Evolutionary conservation across 2,329 filamentous ascomycete genomes (phyloP).

Genomic region (Sphaerulina vaccinii): DNA sequence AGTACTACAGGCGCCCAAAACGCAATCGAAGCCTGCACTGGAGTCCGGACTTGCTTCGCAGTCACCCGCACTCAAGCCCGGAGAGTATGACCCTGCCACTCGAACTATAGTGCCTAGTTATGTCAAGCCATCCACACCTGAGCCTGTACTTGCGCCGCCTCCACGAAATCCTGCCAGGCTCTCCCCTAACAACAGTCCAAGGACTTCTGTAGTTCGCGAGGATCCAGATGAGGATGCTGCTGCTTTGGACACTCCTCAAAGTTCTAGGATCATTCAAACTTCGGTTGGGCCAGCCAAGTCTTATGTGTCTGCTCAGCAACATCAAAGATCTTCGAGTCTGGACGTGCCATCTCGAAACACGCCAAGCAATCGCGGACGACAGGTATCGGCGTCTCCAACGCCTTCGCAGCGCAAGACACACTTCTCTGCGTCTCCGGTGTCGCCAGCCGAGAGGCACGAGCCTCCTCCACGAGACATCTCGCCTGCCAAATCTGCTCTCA

Average conservation of each 20-base stretch:
- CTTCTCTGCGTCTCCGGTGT: constrained; percentile 61
- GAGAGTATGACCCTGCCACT: no score
- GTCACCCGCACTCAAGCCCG: no score
- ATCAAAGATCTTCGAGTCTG: constrained; percentile 34
- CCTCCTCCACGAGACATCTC: constrained; percentile 71
- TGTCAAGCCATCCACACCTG: no score
- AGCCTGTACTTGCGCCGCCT: constrained; percentile 30
- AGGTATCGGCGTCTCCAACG: constrained; percentile 45
- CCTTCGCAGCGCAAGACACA: constrained; percentile 67
- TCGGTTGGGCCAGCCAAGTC: constrained; percentile 29
- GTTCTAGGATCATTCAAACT: constrained; percentile 18
- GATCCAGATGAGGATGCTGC: constrained; percentile 30
- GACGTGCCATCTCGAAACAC: constrained; percentile 32
- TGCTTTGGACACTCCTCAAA: neutral
- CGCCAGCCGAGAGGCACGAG: constrained; percentile 61
- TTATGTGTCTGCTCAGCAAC: constrained; percentile 21
- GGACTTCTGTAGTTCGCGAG: constrained; percentile 36
- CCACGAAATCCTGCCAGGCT: constrained; percentile 34
- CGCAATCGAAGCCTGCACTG: no score
- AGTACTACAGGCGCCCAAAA: no score
- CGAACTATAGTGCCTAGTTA: no score
- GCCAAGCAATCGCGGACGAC: constrained; percentile 24
- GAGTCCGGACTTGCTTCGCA: no score
- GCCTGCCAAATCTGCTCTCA: constrained; percentile 74
- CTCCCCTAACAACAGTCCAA: constrained; percentile 31